Base-by-base conservation (phyloP, 495 filamentous ascomycete species). In the Jackrogersella multiformis region DNA sequence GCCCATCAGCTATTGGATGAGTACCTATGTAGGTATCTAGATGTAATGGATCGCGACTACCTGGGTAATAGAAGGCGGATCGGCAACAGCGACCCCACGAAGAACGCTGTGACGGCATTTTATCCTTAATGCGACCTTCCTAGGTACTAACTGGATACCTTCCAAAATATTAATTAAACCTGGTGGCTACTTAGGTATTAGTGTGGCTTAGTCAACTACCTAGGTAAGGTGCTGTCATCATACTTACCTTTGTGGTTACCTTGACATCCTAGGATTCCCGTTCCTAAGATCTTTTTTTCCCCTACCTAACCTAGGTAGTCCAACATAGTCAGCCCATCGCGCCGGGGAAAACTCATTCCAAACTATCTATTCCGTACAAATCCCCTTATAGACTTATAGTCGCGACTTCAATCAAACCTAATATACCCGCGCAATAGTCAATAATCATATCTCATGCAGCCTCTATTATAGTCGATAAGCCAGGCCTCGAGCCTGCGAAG, bases 401-500 rank as follows among this genome's bases (percentile, higher is more conserved):
- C 30, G 55, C 55, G 23, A 51, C 39, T 42, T 44, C 16, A 21
- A 48, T 57, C 20, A 39, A 18, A 36, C 39, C 15, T 42, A 18
- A 16, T 3, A 35, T 36, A 42, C 42, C 39, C 12, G 28, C 49
- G 15, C 42, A 57, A 45, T 57, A 70, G 6, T 30, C 16, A 28
- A 60, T 56, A 69, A 20, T 55, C 49, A 39, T 67, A 68, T 61
- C 56, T 35, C 59, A 75, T 75, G 73, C 61, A 38, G 62, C 28
- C 42, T 58, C 39, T 58, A 61, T 64, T 63, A 64, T 69, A 61
- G 70, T 63, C 67, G 41, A 66, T 68, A 41, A 20, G 48, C 58
- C 59, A 54, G 71, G 67, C 67, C 57, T 57, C 15, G 59, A 65
- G 66, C 65, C 70, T 68, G 70, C 68, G 58, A 49, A 49, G 28